Base-by-base conservation (phyloP, 2,329 filamentous ascomycete genomes). In the Fusarium sp. region DNA sequence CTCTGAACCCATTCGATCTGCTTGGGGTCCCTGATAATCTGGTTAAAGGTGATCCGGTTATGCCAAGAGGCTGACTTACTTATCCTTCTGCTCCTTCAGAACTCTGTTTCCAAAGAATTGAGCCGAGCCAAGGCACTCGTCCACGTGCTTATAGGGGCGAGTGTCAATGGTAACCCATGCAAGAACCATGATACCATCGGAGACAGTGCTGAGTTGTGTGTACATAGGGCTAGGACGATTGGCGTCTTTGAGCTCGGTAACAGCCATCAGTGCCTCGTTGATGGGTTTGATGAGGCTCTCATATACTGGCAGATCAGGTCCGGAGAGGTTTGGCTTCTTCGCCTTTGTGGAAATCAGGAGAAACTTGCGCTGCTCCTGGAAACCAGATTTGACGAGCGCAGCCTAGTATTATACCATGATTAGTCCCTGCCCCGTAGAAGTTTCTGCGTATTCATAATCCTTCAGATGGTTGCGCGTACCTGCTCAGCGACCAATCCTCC, bases 81-180 rank as follows among this genome's bases (percentile, higher is more conserved):
- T 90, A 59, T 90, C 95, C 84, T 97, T 98, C 82, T 93, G 92
- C 77, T 97, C 93, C 84, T 95, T 97, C 76, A 98, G 85, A 42
- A 99, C 94, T 77, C 95, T 91, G 85, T 99, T 98, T 38, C 96
- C 96, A 78, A 94, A 98, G 85, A 97, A 97, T 81, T 98, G 93
- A 44, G 95, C 94, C 57, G 94, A 92, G 35, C 92, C 91, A 25
- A 97, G 87, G 67, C 92, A 92, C 76, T 97, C 95, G 52, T 92
- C 92, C 52, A 98, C 93, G 78, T 95, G 94, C 79, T 96, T 95
- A 73, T 89, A 91, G 5, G 96, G 96, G 80, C 94, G 95, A 72
- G 86, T 88, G 59, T 97, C 93, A 54, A 96, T 90, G 1, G 92
- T 93, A 65, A 98, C 93, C 96, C 96, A 99, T 38, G 93, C 94